A percentile compares a stretch with the other conserved stretches of the same genome.
Conservation (phyloP, 192 early-diverging fungal species). For the Spizellomyces sp. region DNA sequence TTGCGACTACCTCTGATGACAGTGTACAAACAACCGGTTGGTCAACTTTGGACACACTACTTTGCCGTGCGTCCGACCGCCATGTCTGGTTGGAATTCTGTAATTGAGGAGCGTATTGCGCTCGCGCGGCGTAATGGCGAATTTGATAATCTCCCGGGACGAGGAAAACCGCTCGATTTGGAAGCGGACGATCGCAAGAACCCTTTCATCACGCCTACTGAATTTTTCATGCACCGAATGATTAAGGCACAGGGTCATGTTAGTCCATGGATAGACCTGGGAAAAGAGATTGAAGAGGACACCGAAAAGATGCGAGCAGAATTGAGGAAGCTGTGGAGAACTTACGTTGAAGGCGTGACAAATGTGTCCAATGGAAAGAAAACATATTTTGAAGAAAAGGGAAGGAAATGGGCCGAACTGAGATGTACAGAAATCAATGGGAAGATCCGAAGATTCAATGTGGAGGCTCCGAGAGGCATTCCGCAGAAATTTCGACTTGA, state of each 20-base stretch:
- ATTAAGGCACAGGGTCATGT: conserved; percentile 42
- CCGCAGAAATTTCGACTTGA: conserved; percentile 8
- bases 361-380: neutral
- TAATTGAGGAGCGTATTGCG: conserved; percentile 46
- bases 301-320: conserved; percentile 34
- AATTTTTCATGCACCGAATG: conserved; percentile 41
- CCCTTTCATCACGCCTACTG: conserved; percentile 39
- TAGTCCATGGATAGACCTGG: conserved; percentile 39
- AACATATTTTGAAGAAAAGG: conserved; percentile 17
- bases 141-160: conserved; percentile 43
- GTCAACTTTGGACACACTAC: conserved; percentile 41
- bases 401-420: conserved; percentile 28
- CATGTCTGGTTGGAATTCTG: conserved; percentile 18
- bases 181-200: conserved; percentile 38
- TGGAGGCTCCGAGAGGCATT: conserved; percentile 11
- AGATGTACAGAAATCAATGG: conserved; percentile 28
- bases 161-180: conserved; percentile 40
- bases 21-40: conserved; percentile 42
- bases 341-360: conserved; percentile 3
- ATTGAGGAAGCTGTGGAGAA: conserved; percentile 21
- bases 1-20: too few relatives aligned
- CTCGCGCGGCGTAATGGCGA: conserved; percentile 33
- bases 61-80: conserved; percentile 38
- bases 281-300: conserved; percentile 40
- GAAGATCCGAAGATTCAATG: conserved; percentile 18